Evolutionary conservation across 1,284 basidiomycete species (phyloP).

Genomic region (Trametes versicolor): DNA sequence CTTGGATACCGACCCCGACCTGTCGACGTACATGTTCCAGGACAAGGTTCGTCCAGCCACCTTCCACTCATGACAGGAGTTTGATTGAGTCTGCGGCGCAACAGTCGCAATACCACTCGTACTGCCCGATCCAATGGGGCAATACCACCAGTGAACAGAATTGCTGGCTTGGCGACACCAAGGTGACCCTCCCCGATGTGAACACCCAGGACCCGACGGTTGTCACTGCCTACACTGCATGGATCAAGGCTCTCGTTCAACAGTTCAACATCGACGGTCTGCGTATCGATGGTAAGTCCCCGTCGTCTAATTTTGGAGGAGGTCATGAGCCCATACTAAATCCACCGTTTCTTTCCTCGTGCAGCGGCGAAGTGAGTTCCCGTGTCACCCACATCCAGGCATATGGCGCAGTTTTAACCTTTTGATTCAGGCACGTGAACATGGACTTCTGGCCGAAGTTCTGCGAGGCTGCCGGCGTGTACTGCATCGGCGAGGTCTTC

Average conservation of each 20-base stretch:
- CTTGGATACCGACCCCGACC: slow-evolving; percentile 62
- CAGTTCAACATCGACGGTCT: slow-evolving; percentile 78
- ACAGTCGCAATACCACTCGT: slow-evolving; percentile 69
- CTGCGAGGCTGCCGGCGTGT: slow-evolving; percentile 78
- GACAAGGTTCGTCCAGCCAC: slow-evolving; percentile 47
- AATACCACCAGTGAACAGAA: slow-evolving; percentile 73
- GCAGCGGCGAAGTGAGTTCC: slow-evolving; percentile 58
- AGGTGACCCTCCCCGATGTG: slow-evolving; percentile 76
- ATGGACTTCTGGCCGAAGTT: slow-evolving; percentile 78
- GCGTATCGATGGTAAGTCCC: slow-evolving; percentile 70
- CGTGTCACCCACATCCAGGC: neutral
- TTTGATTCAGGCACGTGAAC: slow-evolving; percentile 63
- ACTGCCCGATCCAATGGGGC: slow-evolving; percentile 74
- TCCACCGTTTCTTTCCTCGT: slow-evolving; percentile 3
- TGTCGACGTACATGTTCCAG: slow-evolving; percentile 72
- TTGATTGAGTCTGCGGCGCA: slow-evolving; percentile 3
- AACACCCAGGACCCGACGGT: slow-evolving; percentile 75
- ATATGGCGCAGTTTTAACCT: slow-evolving; percentile 4
- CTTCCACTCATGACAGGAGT: slow-evolving; percentile 2
- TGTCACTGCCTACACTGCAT: slow-evolving; percentile 63
- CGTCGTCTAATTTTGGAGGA: neutral
- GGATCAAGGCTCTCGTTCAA: slow-evolving; percentile 71
- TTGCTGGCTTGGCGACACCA: slow-evolving; percentile 82
- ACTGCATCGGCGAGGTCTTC: slow-evolving; percentile 88
- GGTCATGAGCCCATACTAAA: neutral